Conservation (phyloP, 108 stramenopile genomes). For the Skeletonema costatum region DNA sequence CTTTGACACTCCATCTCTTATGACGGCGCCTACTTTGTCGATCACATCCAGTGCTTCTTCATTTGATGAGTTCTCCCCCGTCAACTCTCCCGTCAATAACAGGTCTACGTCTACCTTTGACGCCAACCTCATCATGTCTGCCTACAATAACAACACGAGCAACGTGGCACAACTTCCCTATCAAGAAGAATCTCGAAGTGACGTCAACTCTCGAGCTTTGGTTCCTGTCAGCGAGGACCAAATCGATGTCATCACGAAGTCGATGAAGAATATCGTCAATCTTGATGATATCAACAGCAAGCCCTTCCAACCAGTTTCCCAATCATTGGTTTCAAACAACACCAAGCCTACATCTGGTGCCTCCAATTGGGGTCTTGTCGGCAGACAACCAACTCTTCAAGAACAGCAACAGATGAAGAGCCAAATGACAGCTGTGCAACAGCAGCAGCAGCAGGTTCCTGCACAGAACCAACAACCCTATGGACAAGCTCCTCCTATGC, state of each 20-base stretch:
- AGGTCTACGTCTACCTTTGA: slow-evolving; percentile 29
- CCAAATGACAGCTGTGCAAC: background rate
- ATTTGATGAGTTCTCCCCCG: slow-evolving; percentile 29
- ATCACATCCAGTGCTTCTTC: background rate
- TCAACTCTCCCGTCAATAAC: background rate
- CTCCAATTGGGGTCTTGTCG: slow-evolving; percentile 14
- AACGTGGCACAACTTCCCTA: background rate
- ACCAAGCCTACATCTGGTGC: slow-evolving; percentile 3
- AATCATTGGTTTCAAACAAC: background rate
- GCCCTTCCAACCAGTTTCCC: background rate
- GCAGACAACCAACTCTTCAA: slow-evolving; percentile 36
- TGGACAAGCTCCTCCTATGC: background rate
- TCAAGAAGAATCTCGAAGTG: background rate
- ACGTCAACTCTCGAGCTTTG: slow-evolving; percentile 13
- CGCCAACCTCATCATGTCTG: slow-evolving; percentile 21
- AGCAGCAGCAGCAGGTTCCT: background rate
- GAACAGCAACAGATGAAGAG: slow-evolving; percentile 22
- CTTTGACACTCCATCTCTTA: background rate
- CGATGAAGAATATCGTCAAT: slow-evolving; percentile 40
- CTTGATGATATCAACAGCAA: slow-evolving; percentile 36
- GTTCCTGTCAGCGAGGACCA: slow-evolving; percentile 32
- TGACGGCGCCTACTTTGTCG: background rate
- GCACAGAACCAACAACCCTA: background rate
- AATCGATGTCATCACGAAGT: slow-evolving; percentile 32
- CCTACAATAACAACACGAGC: slow-evolving; percentile 11